phyloP scores from a whole-genome alignment of 441 rosid species.

The Pelargonium citronellum region DNA sequence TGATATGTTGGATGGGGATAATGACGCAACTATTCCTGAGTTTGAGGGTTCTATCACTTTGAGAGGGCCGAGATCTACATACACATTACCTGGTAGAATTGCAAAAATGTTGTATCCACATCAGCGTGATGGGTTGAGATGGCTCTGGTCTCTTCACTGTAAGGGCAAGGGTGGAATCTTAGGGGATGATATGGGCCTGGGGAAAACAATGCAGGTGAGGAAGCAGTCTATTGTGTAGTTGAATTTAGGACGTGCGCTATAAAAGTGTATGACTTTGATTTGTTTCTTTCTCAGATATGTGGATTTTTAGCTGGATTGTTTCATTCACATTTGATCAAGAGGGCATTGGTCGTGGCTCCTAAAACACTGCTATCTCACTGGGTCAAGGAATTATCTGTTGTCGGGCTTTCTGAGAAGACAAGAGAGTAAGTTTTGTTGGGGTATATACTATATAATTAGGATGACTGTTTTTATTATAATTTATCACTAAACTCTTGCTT shows the following conservation, averaged over 20 bases:
- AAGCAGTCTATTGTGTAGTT: slow-evolving; percentile 11
- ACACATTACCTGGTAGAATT: slow-evolving; percentile 47
- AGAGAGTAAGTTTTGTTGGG: slow-evolving; percentile 53
- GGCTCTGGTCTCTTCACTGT: slow-evolving; percentile 92
- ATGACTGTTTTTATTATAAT: neutral
- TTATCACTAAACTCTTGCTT: neutral
- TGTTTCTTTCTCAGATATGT: slow-evolving; percentile 56
- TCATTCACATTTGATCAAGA: slow-evolving; percentile 66
- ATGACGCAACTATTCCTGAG: slow-evolving; percentile 29
- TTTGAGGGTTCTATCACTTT: slow-evolving; percentile 51
- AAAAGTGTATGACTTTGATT: slow-evolving; percentile 19
- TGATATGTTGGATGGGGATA: slow-evolving; percentile 28
- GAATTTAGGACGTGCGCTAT: neutral
- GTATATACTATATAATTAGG: neutral
- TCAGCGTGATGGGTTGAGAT: slow-evolving; percentile 80
- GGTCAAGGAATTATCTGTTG: slow-evolving; percentile 81
- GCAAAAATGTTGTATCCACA: slow-evolving; percentile 70
- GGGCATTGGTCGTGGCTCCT: slow-evolving; percentile 84
- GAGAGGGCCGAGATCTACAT: slow-evolving; percentile 42
- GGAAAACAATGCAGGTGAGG: slow-evolving; percentile 96
- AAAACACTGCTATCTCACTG: slow-evolving; percentile 89
- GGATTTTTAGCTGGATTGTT: slow-evolving; percentile 87
- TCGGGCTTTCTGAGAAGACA: slow-evolving; percentile 74
- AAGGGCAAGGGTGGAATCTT: slow-evolving; percentile 89
- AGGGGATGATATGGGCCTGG: slow-evolving; percentile 98